Evolutionary conservation across 108 stramenopile genomes (phyloP).

Genomic region (Fistulifera pelliculosa): DNA sequence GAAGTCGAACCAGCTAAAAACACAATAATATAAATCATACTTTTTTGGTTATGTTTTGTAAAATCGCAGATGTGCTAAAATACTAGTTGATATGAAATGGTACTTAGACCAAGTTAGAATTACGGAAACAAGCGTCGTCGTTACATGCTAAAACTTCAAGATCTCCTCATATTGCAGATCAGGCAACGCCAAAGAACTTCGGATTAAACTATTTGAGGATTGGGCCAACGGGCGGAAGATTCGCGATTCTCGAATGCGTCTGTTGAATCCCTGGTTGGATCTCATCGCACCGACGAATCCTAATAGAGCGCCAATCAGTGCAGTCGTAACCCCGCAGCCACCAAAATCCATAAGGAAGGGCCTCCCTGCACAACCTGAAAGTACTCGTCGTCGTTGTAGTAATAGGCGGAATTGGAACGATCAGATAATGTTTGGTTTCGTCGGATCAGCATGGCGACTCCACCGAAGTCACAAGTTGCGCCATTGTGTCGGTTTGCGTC

Average conservation of each 20-base stretch:
- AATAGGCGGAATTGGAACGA: slow-evolving; percentile 23
- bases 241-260: slow-evolving; percentile 17
- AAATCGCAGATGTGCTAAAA: too few species aligned
- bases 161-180: slow-evolving; percentile 8
- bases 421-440: slow-evolving; percentile 36
- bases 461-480: slow-evolving; percentile 85
- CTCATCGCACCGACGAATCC: slow-evolving; percentile 70
- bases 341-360: slow-evolving; percentile 18
- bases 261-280: slow-evolving; percentile 44
- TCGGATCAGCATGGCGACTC: slow-evolving; percentile 52
- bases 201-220: slow-evolving; percentile 16
- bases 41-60: too few species aligned
- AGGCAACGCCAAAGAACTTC: slow-evolving; percentile 19
- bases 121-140: background rate
- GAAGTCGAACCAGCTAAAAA: background rate
- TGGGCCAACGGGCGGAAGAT: slow-evolving; percentile 19
- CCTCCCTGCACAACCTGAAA: slow-evolving; percentile 11
- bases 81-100: too few species aligned
- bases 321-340: slow-evolving; percentile 20
- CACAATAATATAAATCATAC: background rate
- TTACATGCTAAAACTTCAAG: too few species aligned
- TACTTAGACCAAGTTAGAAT: too few species aligned
- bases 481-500: slow-evolving; percentile 35
- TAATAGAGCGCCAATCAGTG: slow-evolving; percentile 25
- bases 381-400: slow-evolving; percentile 50